A percentile compares a stretch with the other conserved stretches of the same genome.
phyloP scores from a whole-genome alignment of 306 rosid genomes.

The Cicer bijugum region DNA sequence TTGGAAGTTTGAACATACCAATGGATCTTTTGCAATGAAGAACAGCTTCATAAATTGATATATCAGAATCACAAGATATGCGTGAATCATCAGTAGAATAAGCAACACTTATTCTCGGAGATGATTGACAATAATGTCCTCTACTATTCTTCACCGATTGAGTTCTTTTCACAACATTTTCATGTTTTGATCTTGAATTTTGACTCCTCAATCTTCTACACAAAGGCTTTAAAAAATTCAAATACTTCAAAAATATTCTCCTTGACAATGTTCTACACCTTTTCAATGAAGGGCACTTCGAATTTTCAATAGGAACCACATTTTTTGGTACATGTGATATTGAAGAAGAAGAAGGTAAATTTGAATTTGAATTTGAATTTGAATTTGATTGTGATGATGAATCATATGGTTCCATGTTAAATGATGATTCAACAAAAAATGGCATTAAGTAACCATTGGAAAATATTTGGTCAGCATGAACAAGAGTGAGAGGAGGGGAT shows the following conservation, averaged over 20 bases:
- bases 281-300: slow-evolving; percentile 66
- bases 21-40: slow-evolving; percentile 97
- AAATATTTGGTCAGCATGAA: slow-evolving; percentile 92
- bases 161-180: slow-evolving; percentile 54
- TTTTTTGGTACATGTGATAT: slow-evolving; percentile 52
- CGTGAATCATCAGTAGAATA: slow-evolving; percentile 77
- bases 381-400: slow-evolving; percentile 22
- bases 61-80: slow-evolving; percentile 90
- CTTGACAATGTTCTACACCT: slow-evolving; percentile 74
- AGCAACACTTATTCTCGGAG: slow-evolving; percentile 81
- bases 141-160: slow-evolving; percentile 64
- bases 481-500: slow-evolving; percentile 58
- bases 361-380: not conserved
- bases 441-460: slow-evolving; percentile 91
- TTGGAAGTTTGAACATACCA: slow-evolving; percentile 50
- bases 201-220: slow-evolving; percentile 66
- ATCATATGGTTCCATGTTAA: slow-evolving; percentile 56
- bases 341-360: slow-evolving; percentile 32
- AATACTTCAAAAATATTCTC: slow-evolving; percentile 69
- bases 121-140: slow-evolving; percentile 50
- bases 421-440: slow-evolving; percentile 71
- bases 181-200: slow-evolving; percentile 59
- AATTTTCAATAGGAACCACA: slow-evolving; percentile 40
- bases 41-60: slow-evolving; percentile 96
- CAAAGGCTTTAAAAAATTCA: slow-evolving; percentile 77